Evolutionary conservation across 2,329 filamentous ascomycete species (phyloP), one percentile per base, ranked within the genome.

Genomic region (Trichoderma cornu-damae): DNA sequence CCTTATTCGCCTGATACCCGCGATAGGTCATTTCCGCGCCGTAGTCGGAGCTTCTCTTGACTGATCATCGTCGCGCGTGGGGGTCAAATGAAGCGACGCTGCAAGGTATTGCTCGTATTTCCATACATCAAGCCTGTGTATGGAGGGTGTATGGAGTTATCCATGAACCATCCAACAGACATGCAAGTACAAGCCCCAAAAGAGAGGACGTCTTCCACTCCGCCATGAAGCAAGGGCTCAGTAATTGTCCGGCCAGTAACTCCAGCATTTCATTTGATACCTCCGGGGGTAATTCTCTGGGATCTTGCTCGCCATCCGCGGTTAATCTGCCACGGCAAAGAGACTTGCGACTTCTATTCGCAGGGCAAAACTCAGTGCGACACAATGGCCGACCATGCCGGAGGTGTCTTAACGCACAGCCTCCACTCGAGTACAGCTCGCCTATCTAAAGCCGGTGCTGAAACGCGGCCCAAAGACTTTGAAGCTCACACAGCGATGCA

Each of bases 381-480:
- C 35, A 58, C 35, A 58, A 58, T 48, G 57, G 57, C 18, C 34
- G 34, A 20, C 57, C 57, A 20, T 58, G 57, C 20, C 57, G 57
- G 32, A 59, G 57, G 24, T 61, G 60, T 26, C 26, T 53, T 6
- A 43, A 59, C 16, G 52, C 60, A 35, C 56, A 55, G 9, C 38
- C 50, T 53, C 40, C 47, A 16, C 57, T 57, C n/a, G 59, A 59
- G 11, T 61, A 57, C 42, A 61, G n/a, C n/a, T n/a, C n/a, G n/a
- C 59, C 20, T 61, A 61, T 32, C 34, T 51, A 34, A 60, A 59
- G 22, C 60, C 60, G 12, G 44, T 61, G 20, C 20, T 60, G 18
- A 61, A 61, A 37, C 60, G 60, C n/a, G 60, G 60, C 9, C 60
- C 60, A 35, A 61, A 61, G 37, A 59, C 52, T 8, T 51, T 53